Base-by-base conservation (phyloP, 2,329 filamentous ascomycete species). In the Aaosphaeria pasadenensis region DNA sequence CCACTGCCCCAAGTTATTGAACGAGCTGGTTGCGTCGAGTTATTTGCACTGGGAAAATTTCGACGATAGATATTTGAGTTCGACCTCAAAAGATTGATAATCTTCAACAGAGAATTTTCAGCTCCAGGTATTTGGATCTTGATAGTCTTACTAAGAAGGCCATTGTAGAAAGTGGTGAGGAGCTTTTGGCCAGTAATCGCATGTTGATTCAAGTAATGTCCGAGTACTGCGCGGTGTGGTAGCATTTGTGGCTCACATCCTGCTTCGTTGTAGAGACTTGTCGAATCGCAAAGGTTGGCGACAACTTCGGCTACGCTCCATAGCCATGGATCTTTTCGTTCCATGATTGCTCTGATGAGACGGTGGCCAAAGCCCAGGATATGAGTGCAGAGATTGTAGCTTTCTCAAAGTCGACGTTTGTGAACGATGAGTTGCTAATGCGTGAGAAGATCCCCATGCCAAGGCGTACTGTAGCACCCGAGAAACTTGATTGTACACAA, bases 261-360 rank as follows among this genome's bases (percentile, higher is more conserved):
- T 35, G 50, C 45, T 56, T 78, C 79, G 82, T 64, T 35, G 42
- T 51, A 63, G 7, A 80, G 77, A 42, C 74, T 73, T 4, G 74
- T 62, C 2, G 73, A 60, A 24, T 78, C 75, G 62, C 85, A 89
- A 4, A 95, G 74, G 59, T 86, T 84, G 11, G 75, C 65, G 7
- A 87, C 79, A 7, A 95, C 82, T 33, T 83, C 77, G 35, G 87
- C 82, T 31, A 85, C 76, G 33, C 80, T 79, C 90, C 90, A 95
- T 46, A 78, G 62, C 67, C 85, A 87, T n/a, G 90, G 89, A 69
- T 95, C 89, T 7, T n/a, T 31, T 36, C 17, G 17, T 24, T 24
- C 17, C 17, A 24, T 24, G 17, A 3, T 24, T 24, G 17, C 3
- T 24, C 17, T 24, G 17, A 24, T 24, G 17, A 24, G 2, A 24